Percentiles rank a stretch among this genome's conserved stretches.
Evolutionary conservation across 495 filamentous ascomycete genomes (phyloP).

Genomic region (Cercophora scortea): DNA sequence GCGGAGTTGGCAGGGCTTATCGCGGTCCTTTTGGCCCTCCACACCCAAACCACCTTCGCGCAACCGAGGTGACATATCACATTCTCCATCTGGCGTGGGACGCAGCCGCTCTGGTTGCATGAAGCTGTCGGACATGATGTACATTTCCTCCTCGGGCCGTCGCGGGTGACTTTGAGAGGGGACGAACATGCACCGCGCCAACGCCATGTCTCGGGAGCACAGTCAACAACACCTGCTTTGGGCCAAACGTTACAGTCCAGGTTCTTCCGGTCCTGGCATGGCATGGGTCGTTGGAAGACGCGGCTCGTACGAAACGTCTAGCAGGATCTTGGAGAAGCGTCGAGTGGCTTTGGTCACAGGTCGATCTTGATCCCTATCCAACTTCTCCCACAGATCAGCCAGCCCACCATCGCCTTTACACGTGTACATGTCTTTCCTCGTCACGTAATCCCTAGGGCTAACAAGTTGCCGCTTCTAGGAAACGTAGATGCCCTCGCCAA

Average conservation of each 20-base stretch:
- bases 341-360: too few species aligned
- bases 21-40: constrained; percentile 2
- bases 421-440: too few species aligned
- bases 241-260: neutral
- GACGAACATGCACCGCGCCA: neutral
- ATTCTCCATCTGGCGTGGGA: constrained; percentile 4
- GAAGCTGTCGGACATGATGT: constrained; percentile 12
- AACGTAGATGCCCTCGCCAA: too few species aligned
- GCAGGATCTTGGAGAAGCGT: too few species aligned
- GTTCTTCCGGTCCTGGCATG: too few species aligned
- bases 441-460: too few species aligned
- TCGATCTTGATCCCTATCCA: too few species aligned
- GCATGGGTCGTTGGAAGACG: too few species aligned
- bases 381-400: too few species aligned
- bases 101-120: neutral
- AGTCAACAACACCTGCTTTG: neutral
- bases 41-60: neutral
- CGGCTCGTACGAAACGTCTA: too few species aligned
- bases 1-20: constrained; percentile 7
- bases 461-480: too few species aligned
- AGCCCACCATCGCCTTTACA: too few species aligned
- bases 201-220: constrained; percentile 1
- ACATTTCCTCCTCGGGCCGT: constrained; percentile 2
- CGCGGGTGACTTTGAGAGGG: constrained; percentile 1
- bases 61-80: constrained; percentile 5